Percentiles rank a stretch among this genome's conserved stretches.
phyloP scores from a whole-genome alignment of 2,329 filamentous ascomycete species.

The Triangularia setosa region DNA sequence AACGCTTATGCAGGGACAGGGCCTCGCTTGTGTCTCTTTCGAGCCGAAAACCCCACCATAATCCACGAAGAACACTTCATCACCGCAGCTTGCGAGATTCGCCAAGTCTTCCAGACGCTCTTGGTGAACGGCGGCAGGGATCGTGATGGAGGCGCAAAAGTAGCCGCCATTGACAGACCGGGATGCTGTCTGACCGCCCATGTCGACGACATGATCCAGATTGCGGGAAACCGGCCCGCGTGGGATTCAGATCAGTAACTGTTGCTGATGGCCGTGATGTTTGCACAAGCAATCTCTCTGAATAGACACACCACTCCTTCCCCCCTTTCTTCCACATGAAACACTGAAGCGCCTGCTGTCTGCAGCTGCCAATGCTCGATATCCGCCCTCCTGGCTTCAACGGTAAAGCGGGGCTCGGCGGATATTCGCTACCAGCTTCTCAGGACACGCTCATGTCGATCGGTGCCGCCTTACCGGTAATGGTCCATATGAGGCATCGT shows the following conservation, averaged over 20 bases:
- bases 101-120: background rate
- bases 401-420: background rate
- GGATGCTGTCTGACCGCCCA: background rate
- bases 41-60: constrained; percentile 9
- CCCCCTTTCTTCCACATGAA: background rate
- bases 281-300: no score
- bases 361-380: background rate
- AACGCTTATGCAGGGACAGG: constrained; percentile 15
- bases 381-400: background rate
- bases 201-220: background rate
- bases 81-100: background rate
- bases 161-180: background rate
- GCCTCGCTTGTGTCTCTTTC: constrained; percentile 13
- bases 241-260: background rate
- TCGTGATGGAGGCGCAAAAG: background rate
- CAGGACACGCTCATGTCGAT: background rate
- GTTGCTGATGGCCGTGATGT: background rate
- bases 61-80: constrained; percentile 11
- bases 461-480: background rate
- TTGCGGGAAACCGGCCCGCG: background rate
- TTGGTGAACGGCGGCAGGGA: background rate
- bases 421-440: background rate
- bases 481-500: background rate
- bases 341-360: background rate
- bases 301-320: no score